phyloP scores from a whole-genome alignment of 208 protist genomes.

The Acanthamoeba quina region DNA sequence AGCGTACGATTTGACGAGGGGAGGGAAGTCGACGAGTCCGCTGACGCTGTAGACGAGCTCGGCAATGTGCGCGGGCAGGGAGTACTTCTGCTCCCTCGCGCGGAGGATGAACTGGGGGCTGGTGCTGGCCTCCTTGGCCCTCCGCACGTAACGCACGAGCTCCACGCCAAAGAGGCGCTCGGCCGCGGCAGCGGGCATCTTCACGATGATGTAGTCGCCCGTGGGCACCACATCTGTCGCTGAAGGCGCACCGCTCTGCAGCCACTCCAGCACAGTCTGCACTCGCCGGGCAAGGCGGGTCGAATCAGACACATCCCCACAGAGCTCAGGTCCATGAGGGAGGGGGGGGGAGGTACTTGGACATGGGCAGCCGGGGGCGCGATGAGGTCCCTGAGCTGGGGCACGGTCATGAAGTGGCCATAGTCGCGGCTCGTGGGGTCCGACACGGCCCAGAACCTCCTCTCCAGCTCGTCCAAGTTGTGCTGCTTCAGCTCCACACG shows the following conservation, averaged over 20 bases:
- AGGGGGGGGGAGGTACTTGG: background rate
- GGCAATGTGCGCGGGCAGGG: background rate
- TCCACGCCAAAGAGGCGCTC: constrained; percentile 55
- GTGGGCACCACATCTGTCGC: background rate
- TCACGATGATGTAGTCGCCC: constrained; percentile 25
- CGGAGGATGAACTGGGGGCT: constrained; percentile 1
- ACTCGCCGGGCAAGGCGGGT: background rate
- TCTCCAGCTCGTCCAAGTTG: constrained; percentile 70
- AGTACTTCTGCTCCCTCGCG: background rate
- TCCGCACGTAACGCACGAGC: background rate
- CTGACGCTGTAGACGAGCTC: background rate
- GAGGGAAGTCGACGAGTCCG: constrained; percentile 53
- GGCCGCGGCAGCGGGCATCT: background rate
- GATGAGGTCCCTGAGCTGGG: background rate
- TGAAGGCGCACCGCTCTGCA: background rate
- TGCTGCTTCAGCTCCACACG: constrained; percentile 35
- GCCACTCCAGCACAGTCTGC: constrained; percentile 13
- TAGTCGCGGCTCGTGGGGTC: constrained; percentile 48
- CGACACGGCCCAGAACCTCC: constrained; percentile 63
- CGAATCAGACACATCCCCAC: background rate
- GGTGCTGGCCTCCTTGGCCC: background rate
- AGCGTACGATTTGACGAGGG: background rate
- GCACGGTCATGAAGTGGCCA: constrained; percentile 54
- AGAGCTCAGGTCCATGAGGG: background rate
- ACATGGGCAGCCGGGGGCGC: background rate